phyloP scores from a whole-genome alignment of 148 eudicot species.

The Vaccinium vitisidaea region DNA sequence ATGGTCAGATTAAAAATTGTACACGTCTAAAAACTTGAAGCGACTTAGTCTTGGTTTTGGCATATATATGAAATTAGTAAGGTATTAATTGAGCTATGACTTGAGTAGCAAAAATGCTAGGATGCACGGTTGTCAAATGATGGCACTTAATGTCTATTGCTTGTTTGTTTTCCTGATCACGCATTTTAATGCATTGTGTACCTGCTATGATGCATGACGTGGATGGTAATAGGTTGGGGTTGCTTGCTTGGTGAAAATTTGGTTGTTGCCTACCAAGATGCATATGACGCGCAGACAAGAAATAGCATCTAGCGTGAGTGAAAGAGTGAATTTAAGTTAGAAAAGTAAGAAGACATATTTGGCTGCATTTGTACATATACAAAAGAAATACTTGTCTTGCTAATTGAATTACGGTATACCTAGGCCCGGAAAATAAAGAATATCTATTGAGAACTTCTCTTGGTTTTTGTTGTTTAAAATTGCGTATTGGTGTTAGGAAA shows the following conservation, averaged over 20 bases:
- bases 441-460: not conserved
- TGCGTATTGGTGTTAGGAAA: not conserved
- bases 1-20: not conserved
- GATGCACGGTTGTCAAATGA: not conserved
- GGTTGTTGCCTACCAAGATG: not conserved
- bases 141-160: not conserved
- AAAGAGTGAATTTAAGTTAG: not conserved
- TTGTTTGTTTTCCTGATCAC: not conserved
- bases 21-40: not conserved
- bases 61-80: not conserved
- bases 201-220: not conserved
- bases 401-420: not conserved
- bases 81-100: not conserved
- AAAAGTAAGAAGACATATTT: not conserved
- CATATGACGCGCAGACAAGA: not conserved
- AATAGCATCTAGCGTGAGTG: not conserved
- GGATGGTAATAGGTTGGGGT: not conserved
- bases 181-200: not conserved
- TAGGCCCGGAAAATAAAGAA: not conserved
- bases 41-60: conserved; percentile 8
- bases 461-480: not conserved
- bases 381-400: not conserved
- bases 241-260: conserved; percentile 7
- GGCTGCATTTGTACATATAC: not conserved
- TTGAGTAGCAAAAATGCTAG: not conserved